Percentiles rank a stretch among this genome's conserved stretches.
phyloP scores from a whole-genome alignment of 73 alveolate genomes.

The Symbiodinium pilosum region DNA sequence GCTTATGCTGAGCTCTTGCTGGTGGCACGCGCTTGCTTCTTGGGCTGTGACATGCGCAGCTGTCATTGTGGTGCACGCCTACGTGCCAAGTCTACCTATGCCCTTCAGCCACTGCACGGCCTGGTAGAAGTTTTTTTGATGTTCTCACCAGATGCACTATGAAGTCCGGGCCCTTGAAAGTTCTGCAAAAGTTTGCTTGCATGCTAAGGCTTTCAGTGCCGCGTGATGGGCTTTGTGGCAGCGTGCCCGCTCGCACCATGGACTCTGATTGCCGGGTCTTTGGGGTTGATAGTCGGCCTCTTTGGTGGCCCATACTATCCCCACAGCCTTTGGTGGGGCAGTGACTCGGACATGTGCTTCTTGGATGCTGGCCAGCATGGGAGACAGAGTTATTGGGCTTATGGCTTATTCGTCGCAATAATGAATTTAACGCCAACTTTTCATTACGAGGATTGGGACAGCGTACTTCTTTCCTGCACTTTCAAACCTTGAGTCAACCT shows the following conservation, averaged over 20 bases:
- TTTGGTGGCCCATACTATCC: neutral
- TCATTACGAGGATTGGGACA: too few species aligned
- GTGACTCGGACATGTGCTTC: neutral
- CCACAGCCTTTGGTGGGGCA: neutral
- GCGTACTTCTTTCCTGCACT: too few species aligned
- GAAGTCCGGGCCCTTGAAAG: too few species aligned
- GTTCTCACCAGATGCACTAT: too few species aligned
- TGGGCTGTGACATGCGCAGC: neutral
- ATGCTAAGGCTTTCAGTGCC: too few species aligned
- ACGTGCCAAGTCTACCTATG: neutral
- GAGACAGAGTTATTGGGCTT: too few species aligned
- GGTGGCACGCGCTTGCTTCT: neutral
- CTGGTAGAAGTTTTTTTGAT: too few species aligned
- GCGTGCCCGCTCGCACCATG: neutral
- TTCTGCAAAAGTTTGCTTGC: too few species aligned
- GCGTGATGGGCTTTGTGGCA: neutral
- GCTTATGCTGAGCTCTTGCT: neutral
- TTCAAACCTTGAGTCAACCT: too few species aligned
- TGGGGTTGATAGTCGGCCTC: neutral
- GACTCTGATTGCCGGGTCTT: neutral
- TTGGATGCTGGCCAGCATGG: neutral
- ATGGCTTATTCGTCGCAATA: too few species aligned
- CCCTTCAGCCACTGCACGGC: neutral
- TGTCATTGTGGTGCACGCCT: neutral
- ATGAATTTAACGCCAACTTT: too few species aligned